Conservation (phyloP, 1,284 basidiomycete species). For the Phaffia rhodozyma region DNA sequence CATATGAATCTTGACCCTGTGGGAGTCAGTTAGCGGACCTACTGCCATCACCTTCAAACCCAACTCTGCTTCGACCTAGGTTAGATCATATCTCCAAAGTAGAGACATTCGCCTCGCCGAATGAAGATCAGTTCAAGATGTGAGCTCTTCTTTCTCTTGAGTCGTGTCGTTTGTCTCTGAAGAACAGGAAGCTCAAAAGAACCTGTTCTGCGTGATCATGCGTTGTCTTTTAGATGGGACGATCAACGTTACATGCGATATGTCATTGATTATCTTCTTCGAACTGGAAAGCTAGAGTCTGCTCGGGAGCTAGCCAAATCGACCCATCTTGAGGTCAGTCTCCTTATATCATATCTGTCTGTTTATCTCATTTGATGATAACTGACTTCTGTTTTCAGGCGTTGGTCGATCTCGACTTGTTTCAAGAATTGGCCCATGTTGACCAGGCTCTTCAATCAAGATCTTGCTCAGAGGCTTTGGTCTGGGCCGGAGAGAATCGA, state of each 20-base stretch:
- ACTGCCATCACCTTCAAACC: slow-evolving; percentile 24
- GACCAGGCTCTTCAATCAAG: slow-evolving; percentile 63
- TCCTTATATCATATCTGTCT: background rate
- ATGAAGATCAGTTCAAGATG: slow-evolving; percentile 15
- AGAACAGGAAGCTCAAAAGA: background rate
- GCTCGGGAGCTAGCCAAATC: slow-evolving; percentile 28
- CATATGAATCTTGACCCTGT: background rate
- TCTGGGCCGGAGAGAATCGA: slow-evolving; percentile 96
- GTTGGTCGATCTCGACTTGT: slow-evolving; percentile 81
- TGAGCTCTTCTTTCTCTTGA: slow-evolving; percentile 4
- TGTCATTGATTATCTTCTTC: slow-evolving; percentile 81
- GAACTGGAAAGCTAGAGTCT: slow-evolving; percentile 36
- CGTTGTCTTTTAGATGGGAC: slow-evolving; percentile 45
- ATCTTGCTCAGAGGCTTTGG: slow-evolving; percentile 73
- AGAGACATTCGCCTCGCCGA: slow-evolving; percentile 23
- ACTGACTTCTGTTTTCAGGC: slow-evolving; percentile 39
- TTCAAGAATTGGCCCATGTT: slow-evolving; percentile 73
- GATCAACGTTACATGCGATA: slow-evolving; percentile 73
- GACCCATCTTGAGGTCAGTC: slow-evolving; percentile 30
- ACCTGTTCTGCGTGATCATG: background rate
- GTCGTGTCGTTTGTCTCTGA: background rate
- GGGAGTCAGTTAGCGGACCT: slow-evolving; percentile 28
- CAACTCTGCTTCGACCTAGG: slow-evolving; percentile 1
- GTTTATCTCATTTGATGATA: background rate
- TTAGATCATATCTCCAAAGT: slow-evolving; percentile 22